Evolutionary conservation across 2,329 filamentous ascomycete species (phyloP), one percentile per base, ranked within the genome.

Genomic region (Aspergillus pseudoterreus): DNA sequence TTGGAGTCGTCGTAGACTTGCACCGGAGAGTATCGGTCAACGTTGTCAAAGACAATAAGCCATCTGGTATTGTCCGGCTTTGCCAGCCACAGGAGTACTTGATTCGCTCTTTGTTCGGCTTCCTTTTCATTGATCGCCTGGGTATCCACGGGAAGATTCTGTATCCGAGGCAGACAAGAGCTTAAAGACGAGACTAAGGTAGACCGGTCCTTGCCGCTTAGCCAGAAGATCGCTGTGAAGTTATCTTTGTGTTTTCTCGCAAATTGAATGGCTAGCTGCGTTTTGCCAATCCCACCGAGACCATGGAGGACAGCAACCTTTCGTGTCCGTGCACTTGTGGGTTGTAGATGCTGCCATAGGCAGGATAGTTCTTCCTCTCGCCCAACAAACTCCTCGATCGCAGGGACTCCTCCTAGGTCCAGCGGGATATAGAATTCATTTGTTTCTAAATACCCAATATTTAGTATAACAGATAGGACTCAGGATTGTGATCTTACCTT

Each of bases 31-130:
- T 65, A 61, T 49, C 58, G 55, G 36, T 68, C 60, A 30, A 63
- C 53, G 33, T 67, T 68, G 24, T 69, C 63, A 46, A 64, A 62
- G 35, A 67, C 61, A 14, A 68, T 51, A 17, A 67, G 55, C 66
- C 60, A 68, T 30, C 57, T 42, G 1, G 52, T 49, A 43, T 61
- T 63, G 6, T 52, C 49, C 8, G 50, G 36, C 4, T 22, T 22
- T 32, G 47, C 54, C 24, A 62, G 51, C 55, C 54, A 58, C 14
- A 17, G 19, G 21, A 61, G 32, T 21, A 58, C 42, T 36, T 56
- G 22, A 4, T 33, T 59, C 11, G 54, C 53, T 44, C 48, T 49
- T 48, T 59, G 50, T 36, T 56, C 50, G 5, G 48, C 47, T n/a
- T 61, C 48, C 17, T 49, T 49, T n/a, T 60, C 36, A 47, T 56